Base-by-base conservation (phyloP, 305 asterid genomes). In the Salvia sclarea region DNA sequence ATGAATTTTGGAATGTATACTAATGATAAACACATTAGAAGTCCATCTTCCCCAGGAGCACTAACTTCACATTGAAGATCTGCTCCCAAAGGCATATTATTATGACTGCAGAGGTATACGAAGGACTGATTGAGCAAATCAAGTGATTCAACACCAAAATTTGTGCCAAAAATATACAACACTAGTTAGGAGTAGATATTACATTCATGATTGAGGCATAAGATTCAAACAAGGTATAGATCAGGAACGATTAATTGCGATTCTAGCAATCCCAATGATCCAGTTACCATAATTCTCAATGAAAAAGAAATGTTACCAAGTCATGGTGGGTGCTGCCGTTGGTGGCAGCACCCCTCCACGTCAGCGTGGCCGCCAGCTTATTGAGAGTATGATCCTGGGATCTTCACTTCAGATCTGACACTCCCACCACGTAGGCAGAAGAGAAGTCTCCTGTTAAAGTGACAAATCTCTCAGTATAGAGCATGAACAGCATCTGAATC, bases 291-390 rank as follows among this genome's bases (percentile, higher is more conserved):
- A 2, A 30, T 30, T 30, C 6, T 30, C 35, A 37, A 12, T 10
- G 3, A 37, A 8, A 13, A 3, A 37, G 43, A 37, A 37, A 76
- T 38, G n/a, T 75, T 85, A 89, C 96, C 96, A 73, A 61, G 71
- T 85, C 92, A 82, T 31, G 81, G 44, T 77, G 66, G 48, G 83
- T 80, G 83, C 86, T 83, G 86, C 96, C 91, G 81, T 81, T 81
- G 73, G 85, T 55, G 68, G 86, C 80, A 81, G 94, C 66, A 71
- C 72, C 81, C 85, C 95, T 83, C 91, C 96, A 82, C 64, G 85
- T 80, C 76, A 88, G 67, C 55, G 96, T 77, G 1, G 97, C 83
- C 75, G 95, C 90, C 97, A 91, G 81, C 79, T 82, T 84, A 1
- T 37, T 73, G 72, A 77, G 12, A 37, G 43, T 69, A 74, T 53